Percentiles rank a stretch among this genome's conserved stretches.
Evolutionary conservation across 2,329 filamentous ascomycete species (phyloP).

Genomic region (Phialophora expanda): DNA sequence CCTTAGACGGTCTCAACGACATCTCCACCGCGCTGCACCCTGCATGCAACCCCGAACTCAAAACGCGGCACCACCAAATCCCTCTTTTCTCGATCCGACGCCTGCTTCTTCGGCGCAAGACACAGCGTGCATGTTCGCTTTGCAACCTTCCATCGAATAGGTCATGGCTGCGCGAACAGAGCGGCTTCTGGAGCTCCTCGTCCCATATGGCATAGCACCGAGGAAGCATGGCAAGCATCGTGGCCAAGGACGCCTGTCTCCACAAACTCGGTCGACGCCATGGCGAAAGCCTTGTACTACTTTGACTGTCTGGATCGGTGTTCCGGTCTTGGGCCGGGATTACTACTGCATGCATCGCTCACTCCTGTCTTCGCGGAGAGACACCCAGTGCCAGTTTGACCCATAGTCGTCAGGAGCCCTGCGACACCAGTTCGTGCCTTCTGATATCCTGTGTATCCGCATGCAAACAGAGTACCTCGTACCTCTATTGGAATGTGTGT

Average conservation of each 20-base stretch:
- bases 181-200: no score
- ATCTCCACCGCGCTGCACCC: conserved; percentile 9
- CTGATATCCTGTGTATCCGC: neutral
- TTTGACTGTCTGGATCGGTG: neutral
- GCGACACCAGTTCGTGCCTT: neutral
- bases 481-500: neutral
- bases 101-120: conserved; percentile 9
- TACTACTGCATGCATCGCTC: neutral
- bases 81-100: conserved; percentile 2
- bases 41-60: conserved; percentile 2
- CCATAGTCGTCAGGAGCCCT: neutral
- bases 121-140: neutral
- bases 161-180: neutral
- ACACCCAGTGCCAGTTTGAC: neutral
- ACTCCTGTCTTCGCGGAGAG: neutral
- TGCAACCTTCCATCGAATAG: neutral
- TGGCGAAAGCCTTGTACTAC: neutral
- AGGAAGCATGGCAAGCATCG: neutral
- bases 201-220: neutral
- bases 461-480: neutral
- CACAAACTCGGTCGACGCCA: neutral
- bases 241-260: neutral
- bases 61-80: neutral
- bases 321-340: neutral
- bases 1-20: neutral